A percentile compares a stretch with the other conserved stretches of the same genome.
These are phyloP conservation scores for Steccherinum ochraceum DNA, from an alignment of 768 basidiomycete genomes.

Conservation along the genomic window DNA sequence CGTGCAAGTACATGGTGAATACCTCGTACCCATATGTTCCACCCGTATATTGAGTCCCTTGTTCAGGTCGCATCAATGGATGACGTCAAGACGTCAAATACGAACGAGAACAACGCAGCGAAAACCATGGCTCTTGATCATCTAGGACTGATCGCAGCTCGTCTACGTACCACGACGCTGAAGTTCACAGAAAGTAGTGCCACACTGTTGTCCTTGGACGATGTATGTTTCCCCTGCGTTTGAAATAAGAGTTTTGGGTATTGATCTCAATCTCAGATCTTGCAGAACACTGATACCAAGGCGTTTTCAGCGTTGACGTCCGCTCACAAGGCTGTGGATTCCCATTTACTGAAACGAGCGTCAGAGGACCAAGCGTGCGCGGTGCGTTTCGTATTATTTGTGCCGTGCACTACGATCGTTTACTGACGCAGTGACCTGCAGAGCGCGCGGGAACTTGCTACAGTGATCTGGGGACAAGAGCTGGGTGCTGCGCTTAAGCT, in stretches of 20 bases:
- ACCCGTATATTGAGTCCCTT: not conserved
- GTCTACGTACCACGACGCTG: constrained; percentile 56
- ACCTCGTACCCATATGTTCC: not conserved
- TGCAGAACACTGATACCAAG: not conserved
- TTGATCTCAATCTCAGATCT: not conserved
- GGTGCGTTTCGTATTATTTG: constrained; percentile 34
- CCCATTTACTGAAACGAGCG: constrained; percentile 64
- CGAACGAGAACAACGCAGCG: constrained; percentile 73
- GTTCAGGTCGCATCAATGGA: constrained; percentile 73
- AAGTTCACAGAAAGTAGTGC: constrained; percentile 20
- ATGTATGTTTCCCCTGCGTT: constrained; percentile 42
- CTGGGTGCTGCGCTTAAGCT: constrained; percentile 64
- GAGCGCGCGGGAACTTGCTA: constrained; percentile 82
- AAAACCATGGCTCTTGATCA: constrained; percentile 92
- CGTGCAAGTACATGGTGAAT: constrained; percentile 80
- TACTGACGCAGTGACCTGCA: constrained; percentile 23
- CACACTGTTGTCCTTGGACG: constrained; percentile 58
- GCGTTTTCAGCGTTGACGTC: constrained; percentile 49
- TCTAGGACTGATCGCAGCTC: constrained; percentile 86
- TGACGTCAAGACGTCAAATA: constrained; percentile 63
- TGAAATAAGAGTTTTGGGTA: no score
- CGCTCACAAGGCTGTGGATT: constrained; percentile 58
- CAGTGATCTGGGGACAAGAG: constrained; percentile 78
- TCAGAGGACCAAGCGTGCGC: constrained; percentile 78
- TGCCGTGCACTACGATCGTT: not conserved